Percentiles rank a stretch among this genome's conserved stretches.
These are phyloP conservation scores for Ilex paraguariensis DNA, from an alignment of 305 asterid species.

Conservation along the genomic window DNA sequence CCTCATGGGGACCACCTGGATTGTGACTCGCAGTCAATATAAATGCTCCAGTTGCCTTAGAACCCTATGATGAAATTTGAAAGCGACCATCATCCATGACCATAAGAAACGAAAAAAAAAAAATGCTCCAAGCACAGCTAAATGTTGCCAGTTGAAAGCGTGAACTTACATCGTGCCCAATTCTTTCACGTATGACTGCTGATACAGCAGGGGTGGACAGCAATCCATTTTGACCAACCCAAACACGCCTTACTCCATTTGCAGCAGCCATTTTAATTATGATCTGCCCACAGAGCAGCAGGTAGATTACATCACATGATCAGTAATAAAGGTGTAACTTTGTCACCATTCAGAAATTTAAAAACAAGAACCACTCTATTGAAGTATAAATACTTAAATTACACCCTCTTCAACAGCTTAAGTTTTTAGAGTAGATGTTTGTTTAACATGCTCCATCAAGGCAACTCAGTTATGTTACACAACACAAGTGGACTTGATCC, in stretches of 20 bases:
- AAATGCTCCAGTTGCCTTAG: conserved; percentile 89
- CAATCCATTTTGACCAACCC: conserved; percentile 96
- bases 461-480: neutral
- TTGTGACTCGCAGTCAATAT: conserved; percentile 98
- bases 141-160: neutral
- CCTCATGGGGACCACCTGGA: conserved; percentile 98
- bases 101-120: neutral
- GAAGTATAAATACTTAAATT: too few relatives aligned
- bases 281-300: conserved; percentile 41
- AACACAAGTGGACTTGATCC: neutral
- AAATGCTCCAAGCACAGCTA: neutral
- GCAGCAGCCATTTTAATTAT: conserved; percentile 96
- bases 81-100: too few relatives aligned
- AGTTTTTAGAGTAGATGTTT: too few relatives aligned
- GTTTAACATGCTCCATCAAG: neutral
- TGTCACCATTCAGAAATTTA: neutral
- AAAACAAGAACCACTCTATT: neutral
- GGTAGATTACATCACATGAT: conserved; percentile 8
- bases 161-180: conserved; percentile 66
- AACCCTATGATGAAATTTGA: conserved; percentile 47
- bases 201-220: conserved; percentile 97
- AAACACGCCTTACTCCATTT: conserved; percentile 86
- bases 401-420: too few relatives aligned
- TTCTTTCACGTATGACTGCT: conserved; percentile 84
- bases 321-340: conserved; percentile 7